A percentile compares a stretch with the other conserved stretches of the same genome.
phyloP scores from a whole-genome alignment of 163 green algal genomes.

The Chlamydomonas reinhardtii region DNA sequence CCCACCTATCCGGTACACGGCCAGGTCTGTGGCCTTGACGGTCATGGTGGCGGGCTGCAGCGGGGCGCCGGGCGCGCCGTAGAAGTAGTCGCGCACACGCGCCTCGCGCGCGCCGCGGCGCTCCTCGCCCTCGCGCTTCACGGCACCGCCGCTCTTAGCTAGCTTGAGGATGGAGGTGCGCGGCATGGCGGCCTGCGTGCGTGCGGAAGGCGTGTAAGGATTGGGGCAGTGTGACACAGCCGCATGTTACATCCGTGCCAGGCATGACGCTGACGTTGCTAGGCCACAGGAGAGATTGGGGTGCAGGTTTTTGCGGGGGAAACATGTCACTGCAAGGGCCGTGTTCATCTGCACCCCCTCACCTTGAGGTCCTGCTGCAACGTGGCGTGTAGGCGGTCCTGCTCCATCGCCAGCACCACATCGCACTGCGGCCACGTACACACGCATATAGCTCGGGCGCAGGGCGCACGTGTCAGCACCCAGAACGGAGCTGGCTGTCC shows the following conservation, averaged over 20 bases:
- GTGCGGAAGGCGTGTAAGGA: neutral
- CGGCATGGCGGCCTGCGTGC: neutral
- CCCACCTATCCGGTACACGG: conserved; percentile 85
- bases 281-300: too few species aligned
- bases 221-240: too few species aligned
- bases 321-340: too few species aligned
- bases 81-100: conserved; percentile 93
- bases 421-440: conserved; percentile 62
- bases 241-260: too few species aligned
- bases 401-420: conserved; percentile 87
- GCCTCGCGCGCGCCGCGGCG: conserved; percentile 65
- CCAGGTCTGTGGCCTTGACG: conserved; percentile 73
- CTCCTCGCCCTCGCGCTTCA: conserved; percentile 75
- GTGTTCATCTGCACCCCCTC: too few species aligned
- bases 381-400: conserved; percentile 89
- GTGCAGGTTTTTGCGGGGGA: too few species aligned
- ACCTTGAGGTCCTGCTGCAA: conserved; percentile 72
- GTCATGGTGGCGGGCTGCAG: conserved; percentile 81
- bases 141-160: conserved; percentile 87
- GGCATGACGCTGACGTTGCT: too few species aligned
- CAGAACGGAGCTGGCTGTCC: too few species aligned
- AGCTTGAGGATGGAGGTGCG: conserved; percentile 82
- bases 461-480: too few species aligned
- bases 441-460: too few species aligned
- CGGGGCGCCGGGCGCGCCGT: conserved; percentile 71